Conservation (phyloP, 1,284 basidiomycete genomes). For the Malassezia vespertilionis region DNA sequence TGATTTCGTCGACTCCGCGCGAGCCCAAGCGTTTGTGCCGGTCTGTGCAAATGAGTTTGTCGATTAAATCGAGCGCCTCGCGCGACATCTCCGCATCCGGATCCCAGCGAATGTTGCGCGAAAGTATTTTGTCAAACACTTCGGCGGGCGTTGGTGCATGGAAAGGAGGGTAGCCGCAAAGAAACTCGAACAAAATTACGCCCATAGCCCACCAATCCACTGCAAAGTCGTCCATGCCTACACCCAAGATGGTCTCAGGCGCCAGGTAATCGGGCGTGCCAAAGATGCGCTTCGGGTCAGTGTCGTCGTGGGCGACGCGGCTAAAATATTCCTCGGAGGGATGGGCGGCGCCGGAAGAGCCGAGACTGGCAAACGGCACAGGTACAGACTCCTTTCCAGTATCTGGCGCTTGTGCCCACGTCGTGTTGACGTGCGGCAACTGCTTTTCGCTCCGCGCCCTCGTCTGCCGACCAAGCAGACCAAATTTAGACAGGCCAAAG, state of each 20-base stretch:
- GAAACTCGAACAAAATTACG: constrained; percentile 94
- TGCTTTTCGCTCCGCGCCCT: constrained; percentile 2
- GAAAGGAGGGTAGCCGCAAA: constrained; percentile 94
- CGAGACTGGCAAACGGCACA: constrained; percentile 50
- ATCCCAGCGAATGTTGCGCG: constrained; percentile 91
- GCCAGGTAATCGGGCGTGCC: constrained; percentile 95
- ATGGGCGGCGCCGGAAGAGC: constrained; percentile 55
- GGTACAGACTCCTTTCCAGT: background rate
- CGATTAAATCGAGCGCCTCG: constrained; percentile 84
- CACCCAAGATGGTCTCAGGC: constrained; percentile 87
- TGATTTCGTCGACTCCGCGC: constrained; percentile 83
- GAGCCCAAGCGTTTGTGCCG: constrained; percentile 70
- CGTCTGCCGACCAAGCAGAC: constrained; percentile 80
- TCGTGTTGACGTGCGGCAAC: constrained; percentile 1
- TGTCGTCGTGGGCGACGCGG: constrained; percentile 6
- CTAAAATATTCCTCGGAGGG: constrained; percentile 45
- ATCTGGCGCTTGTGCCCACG: constrained; percentile 15
- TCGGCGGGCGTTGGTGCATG: constrained; percentile 91
- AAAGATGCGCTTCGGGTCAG: constrained; percentile 55
- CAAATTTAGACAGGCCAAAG: constrained; percentile 92
- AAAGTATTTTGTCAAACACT: constrained; percentile 96
- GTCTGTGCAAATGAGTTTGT: constrained; percentile 71
- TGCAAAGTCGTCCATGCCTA: constrained; percentile 84
- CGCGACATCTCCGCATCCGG: constrained; percentile 67
- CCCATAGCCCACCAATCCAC: constrained; percentile 99